A percentile compares a stretch with the other conserved stretches of the same genome.
phyloP scores from a whole-genome alignment of 1,284 basidiomycete genomes.

The Grifola frondosa region DNA sequence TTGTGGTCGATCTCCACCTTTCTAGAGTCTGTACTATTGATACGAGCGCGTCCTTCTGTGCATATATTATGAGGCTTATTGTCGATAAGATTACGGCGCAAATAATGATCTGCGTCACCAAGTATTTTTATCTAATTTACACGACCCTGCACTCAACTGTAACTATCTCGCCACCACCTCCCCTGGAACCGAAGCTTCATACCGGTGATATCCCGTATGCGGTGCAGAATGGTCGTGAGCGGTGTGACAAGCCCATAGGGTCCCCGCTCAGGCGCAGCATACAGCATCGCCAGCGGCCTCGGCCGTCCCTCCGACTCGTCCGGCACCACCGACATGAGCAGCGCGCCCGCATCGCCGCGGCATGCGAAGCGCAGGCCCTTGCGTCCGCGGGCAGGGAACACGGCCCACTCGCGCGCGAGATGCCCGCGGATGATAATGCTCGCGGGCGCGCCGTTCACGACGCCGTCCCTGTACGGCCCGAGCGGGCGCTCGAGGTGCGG shows the following conservation, averaged over 20 bases:
- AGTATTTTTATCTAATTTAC: too few relatives aligned
- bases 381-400: conserved; percentile 13
- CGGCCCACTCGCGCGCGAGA: conserved; percentile 19
- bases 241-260: conserved; percentile 22
- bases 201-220: conserved; percentile 19
- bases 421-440: conserved; percentile 17
- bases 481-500: conserved; percentile 22
- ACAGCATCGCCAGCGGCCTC: conserved; percentile 17
- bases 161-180: conserved; percentile 12
- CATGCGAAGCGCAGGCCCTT: conserved; percentile 14
- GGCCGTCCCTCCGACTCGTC: conserved; percentile 4
- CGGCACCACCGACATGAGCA: conserved; percentile 8
- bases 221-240: conserved; percentile 17
- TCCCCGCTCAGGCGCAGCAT: conserved; percentile 18
- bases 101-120: too few relatives aligned
- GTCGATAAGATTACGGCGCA: too few relatives aligned
- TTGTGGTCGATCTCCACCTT: too few relatives aligned
- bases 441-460: conserved; percentile 21
- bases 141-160: too few relatives aligned
- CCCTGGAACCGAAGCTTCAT: conserved; percentile 21
- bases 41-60: too few relatives aligned
- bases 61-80: too few relatives aligned
- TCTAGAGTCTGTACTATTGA: too few relatives aligned
- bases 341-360: conserved; percentile 19
- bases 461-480: conserved; percentile 17